These are phyloP conservation scores for Nitzschia putrida DNA, from an alignment of 108 stramenopile species.

Conservation along the genomic window DNA sequence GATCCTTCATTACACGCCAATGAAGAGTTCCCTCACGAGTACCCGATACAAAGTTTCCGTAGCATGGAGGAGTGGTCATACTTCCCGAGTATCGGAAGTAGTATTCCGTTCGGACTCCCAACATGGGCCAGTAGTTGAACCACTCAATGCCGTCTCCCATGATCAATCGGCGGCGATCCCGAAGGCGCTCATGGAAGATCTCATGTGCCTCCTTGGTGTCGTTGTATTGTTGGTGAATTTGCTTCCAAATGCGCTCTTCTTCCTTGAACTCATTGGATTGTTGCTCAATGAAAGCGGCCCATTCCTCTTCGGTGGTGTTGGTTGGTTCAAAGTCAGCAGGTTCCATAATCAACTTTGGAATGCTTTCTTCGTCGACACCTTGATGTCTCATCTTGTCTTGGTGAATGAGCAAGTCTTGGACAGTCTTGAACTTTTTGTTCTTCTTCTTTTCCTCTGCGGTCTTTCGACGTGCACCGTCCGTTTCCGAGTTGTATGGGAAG, in stretches of 20 bases:
- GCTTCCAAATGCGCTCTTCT: conserved; percentile 23
- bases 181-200: conserved; percentile 13
- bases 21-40: conserved; percentile 24
- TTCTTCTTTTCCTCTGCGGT: neutral
- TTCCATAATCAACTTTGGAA: conserved; percentile 27
- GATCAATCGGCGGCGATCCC: conserved; percentile 25
- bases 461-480: neutral
- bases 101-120: conserved; percentile 42
- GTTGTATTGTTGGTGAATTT: conserved; percentile 8
- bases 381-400: conserved; percentile 16
- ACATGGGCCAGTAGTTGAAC: conserved; percentile 47
- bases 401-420: conserved; percentile 19
- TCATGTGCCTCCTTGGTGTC: conserved; percentile 26
- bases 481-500: conserved; percentile 18
- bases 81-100: conserved; percentile 37
- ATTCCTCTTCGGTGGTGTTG: conserved; percentile 24
- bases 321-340: conserved; percentile 18
- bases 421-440: neutral
- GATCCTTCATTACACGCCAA: conserved; percentile 50
- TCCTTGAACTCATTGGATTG: conserved; percentile 11
- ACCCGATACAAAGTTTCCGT: conserved; percentile 12
- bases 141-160: conserved; percentile 16
- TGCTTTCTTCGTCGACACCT: conserved; percentile 15
- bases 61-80: conserved; percentile 50
- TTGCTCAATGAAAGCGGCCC: conserved; percentile 26